Evolutionary conservation across 805 yeast species (phyloP).

Genomic region (Metschnikowia cerradonensis): DNA sequence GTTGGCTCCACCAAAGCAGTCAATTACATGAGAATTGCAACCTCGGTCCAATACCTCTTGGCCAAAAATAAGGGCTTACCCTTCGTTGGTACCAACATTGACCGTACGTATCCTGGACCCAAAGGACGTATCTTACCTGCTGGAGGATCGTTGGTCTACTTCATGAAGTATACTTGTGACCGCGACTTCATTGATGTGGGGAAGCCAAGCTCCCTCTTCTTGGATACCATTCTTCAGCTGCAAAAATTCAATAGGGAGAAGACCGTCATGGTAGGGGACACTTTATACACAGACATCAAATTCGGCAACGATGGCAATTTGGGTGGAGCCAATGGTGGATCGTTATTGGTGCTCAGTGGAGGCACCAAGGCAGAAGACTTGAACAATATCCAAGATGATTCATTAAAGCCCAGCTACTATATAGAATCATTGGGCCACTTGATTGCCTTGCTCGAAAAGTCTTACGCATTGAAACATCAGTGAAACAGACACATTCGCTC

Average conservation of each 20-base stretch:
- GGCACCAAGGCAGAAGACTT: slow-evolving; percentile 30
- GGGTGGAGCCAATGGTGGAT: slow-evolving; percentile 27
- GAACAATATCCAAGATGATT: slow-evolving; percentile 13
- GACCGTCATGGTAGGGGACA: slow-evolving; percentile 41
- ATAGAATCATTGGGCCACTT: slow-evolving; percentile 33
- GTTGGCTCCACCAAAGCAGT: slow-evolving; percentile 38
- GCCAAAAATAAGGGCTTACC: slow-evolving; percentile 29
- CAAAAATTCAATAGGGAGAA: slow-evolving; percentile 24
- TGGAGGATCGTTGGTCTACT: slow-evolving; percentile 39
- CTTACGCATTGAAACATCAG: neutral
- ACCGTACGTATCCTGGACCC: slow-evolving; percentile 38
- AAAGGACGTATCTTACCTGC: slow-evolving; percentile 37
- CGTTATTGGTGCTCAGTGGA: slow-evolving; percentile 35
- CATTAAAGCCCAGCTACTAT: slow-evolving; percentile 26
- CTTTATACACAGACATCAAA: slow-evolving; percentile 40
- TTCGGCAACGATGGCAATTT: slow-evolving; percentile 39
- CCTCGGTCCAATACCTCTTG: slow-evolving; percentile 36
- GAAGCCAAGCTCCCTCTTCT: slow-evolving; percentile 32
- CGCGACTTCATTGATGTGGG: slow-evolving; percentile 35
- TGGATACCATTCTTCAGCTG: slow-evolving; percentile 27
- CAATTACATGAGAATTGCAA: slow-evolving; percentile 35
- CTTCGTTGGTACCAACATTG: slow-evolving; percentile 40
- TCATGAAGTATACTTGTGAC: slow-evolving; percentile 33
- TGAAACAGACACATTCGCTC: too few relatives aligned
- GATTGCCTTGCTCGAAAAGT: slow-evolving; percentile 8